These are phyloP conservation scores for Magnaporthiopsis incrustans DNA, from an alignment of 2,329 filamentous ascomycete genomes.

Conservation along the genomic window DNA sequence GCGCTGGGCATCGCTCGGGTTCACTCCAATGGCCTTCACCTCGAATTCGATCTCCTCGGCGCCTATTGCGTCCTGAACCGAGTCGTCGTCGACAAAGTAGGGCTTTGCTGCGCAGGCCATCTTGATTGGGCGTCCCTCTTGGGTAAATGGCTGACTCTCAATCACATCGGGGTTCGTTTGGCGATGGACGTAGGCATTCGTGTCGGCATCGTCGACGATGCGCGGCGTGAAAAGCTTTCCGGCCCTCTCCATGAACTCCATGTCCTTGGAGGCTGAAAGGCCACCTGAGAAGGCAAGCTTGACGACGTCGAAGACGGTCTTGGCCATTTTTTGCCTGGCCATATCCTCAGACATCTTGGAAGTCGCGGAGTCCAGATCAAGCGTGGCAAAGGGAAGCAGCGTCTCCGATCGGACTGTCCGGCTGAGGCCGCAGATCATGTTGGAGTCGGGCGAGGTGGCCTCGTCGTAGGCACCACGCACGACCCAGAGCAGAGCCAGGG, in stretches of 20 bases:
- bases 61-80: conserved; percentile 4
- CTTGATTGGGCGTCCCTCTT: conserved; percentile 12
- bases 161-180: conserved; percentile 7
- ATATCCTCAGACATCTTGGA: conserved; percentile 13
- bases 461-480: conserved; percentile 29
- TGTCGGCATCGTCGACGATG: conserved; percentile 7
- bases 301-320: conserved; percentile 2
- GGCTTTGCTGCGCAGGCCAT: conserved; percentile 16
- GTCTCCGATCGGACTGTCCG: conserved; percentile 39
- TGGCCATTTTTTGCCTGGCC: conserved; percentile 4
- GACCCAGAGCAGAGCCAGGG: conserved; percentile 31
- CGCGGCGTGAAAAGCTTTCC: conserved; percentile 6
- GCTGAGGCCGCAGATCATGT: conserved; percentile 37
- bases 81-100: conserved; percentile 16
- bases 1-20: conserved; percentile 21
- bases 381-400: conserved; percentile 19
- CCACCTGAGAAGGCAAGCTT: conserved; percentile 7
- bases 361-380: conserved; percentile 19
- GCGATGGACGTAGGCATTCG: conserved; percentile 9
- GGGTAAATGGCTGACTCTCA: conserved; percentile 10
- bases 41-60: conserved; percentile 18
- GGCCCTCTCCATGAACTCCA: conserved; percentile 11
- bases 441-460: conserved; percentile 28
- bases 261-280: conserved; percentile 3
- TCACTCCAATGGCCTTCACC: conserved; percentile 20